phyloP scores from a whole-genome alignment of 306 rosid genomes.

The Cicer bijugum region DNA sequence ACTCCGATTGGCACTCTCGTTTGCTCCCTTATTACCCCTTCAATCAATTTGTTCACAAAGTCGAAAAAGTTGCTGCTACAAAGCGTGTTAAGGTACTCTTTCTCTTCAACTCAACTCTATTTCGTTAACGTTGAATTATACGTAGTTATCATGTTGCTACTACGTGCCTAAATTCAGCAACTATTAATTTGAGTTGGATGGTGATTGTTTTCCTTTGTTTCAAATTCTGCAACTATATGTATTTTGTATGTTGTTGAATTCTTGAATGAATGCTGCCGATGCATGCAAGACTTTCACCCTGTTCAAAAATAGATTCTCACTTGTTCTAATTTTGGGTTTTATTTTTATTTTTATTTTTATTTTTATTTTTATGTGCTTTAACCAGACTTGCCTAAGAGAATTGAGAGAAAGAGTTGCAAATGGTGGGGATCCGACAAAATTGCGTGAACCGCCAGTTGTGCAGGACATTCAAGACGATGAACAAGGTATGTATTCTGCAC shows the following conservation, averaged over 20 bases:
- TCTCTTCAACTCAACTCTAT: background rate
- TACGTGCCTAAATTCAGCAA: background rate
- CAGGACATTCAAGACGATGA: conserved; percentile 50
- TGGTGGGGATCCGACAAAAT: conserved; percentile 94
- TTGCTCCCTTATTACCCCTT: conserved; percentile 82
- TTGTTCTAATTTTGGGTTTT: background rate
- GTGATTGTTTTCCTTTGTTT: background rate
- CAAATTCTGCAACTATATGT: background rate
- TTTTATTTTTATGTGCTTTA: background rate
- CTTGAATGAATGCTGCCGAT: conserved; percentile 8
- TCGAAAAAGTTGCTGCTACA: conserved; percentile 82
- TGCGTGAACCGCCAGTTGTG: conserved; percentile 60
- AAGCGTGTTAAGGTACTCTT: conserved; percentile 73
- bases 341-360: background rate
- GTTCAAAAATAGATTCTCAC: background rate
- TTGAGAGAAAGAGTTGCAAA: conserved; percentile 87
- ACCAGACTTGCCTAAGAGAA: conserved; percentile 76
- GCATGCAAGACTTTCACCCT: background rate
- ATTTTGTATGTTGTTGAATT: background rate
- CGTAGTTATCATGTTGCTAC: background rate
- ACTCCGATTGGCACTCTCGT: conserved; percentile 87
- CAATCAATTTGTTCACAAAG: conserved; percentile 76
- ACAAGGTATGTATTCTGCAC: conserved; percentile 54
- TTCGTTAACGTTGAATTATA: background rate
- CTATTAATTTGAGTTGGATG: background rate